phyloP scores from a whole-genome alignment of 257 asterid genomes.

The Haberlea rhodopensis region DNA sequence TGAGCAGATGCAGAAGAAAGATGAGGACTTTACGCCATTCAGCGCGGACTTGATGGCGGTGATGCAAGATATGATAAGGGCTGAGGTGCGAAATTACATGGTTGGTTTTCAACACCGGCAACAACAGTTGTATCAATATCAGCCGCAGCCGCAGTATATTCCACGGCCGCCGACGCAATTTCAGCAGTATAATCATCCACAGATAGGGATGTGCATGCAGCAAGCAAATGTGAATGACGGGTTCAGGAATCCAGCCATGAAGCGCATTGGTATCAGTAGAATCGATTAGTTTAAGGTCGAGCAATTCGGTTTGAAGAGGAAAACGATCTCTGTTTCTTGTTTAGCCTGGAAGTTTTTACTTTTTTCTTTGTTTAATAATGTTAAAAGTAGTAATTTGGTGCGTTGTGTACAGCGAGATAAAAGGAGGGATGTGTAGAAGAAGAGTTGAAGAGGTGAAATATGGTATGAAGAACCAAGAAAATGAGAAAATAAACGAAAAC shows the following conservation, averaged over 20 bases:
- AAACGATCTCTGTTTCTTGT: slow-evolving; percentile 52
- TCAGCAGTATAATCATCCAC: slow-evolving; percentile 35
- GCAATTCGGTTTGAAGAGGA: slow-evolving; percentile 25
- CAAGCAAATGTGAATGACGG: slow-evolving; percentile 57
- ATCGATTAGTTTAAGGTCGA: slow-evolving; percentile 35
- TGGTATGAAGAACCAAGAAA: neutral
- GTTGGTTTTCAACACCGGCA: slow-evolving; percentile 44
- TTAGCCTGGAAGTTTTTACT: slow-evolving; percentile 22
- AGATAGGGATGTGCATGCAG: slow-evolving; percentile 56
- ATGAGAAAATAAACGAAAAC: neutral
- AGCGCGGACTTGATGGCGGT: slow-evolving; percentile 60
- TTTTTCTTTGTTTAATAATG: neutral
- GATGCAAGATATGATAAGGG: slow-evolving; percentile 82
- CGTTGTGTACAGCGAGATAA: slow-evolving; percentile 40
- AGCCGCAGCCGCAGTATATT: slow-evolving; percentile 21
- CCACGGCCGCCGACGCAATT: slow-evolving; percentile 7
- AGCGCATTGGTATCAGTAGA: slow-evolving; percentile 60
- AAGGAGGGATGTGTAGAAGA: neutral
- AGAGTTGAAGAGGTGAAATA: slow-evolving; percentile 12
- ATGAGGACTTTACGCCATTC: slow-evolving; percentile 51
- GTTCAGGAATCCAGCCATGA: slow-evolving; percentile 55
- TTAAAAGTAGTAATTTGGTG: slow-evolving; percentile 26
- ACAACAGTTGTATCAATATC: slow-evolving; percentile 26
- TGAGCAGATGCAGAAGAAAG: slow-evolving; percentile 26
- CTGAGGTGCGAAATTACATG: slow-evolving; percentile 84